Base-by-base conservation (phyloP, 176 grass and related monocot species). In the Cenchrus fungigraminus region DNA sequence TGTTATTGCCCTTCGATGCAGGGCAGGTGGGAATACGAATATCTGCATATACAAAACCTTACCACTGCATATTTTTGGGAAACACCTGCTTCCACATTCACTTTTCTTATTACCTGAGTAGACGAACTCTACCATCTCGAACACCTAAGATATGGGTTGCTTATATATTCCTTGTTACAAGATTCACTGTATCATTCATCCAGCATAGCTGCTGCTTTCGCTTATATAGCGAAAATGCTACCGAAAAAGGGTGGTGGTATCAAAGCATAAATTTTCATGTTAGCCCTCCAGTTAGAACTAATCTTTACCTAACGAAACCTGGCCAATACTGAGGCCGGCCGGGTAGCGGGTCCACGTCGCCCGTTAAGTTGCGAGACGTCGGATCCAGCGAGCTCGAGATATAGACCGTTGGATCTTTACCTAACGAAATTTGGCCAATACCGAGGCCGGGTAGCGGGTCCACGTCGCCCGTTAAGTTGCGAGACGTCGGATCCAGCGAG, bases 281-380 rank as follows among this genome's bases (percentile, higher is more conserved):
- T 6, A 95, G 65, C 63, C 78, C 82, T 82, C 93, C 97, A 5
- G 75, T 80, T 16, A 98, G 81, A 73, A 95, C 91, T 32, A 82
- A 50, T 40, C 34, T 37, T 40, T 40, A 40, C 37, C 37, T 40
- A 40, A 40, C 37, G 37, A 40, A 40, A 4, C 37, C 3, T 40
- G 1, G 4, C 37, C 37, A 40, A 40, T 40, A 40, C 4, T 4
- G 37, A 2, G 37, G 37, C 3, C 25, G 25, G 25, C 25, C 3
- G 37, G 37, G 0, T 40, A 40, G 4, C 3, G 37, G 37, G 37
- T 40, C 37, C 37, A 40, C 37, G 3, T 4, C 3, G 3, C 37
- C 37, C 4, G 2, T 40, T 40, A 40, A 4, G 3, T 4, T 3
- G 37, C 37, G 37, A 40, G 37, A 2, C 37, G 37, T 40, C 37